These are phyloP conservation scores for Phialophora tarda DNA, from an alignment of 2,329 filamentous ascomycete genomes.

Conservation along the genomic window DNA sequence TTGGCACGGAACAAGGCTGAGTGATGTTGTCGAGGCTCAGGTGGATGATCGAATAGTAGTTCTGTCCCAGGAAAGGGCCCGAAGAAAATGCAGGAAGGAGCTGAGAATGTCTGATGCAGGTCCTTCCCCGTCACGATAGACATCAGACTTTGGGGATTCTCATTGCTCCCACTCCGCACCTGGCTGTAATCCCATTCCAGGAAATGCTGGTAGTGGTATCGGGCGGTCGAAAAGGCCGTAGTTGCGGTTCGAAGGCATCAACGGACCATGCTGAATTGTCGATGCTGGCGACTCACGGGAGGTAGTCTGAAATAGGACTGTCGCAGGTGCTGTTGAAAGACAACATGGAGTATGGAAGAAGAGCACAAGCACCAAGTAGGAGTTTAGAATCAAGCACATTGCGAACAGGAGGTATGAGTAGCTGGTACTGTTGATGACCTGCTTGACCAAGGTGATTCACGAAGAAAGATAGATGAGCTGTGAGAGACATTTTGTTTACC, in stretches of 20 bases:
- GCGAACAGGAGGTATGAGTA: neutral
- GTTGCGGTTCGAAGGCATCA: constrained; percentile 26
- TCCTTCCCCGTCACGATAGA: neutral
- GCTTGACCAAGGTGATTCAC: neutral
- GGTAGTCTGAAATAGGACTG: neutral
- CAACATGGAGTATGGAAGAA: neutral
- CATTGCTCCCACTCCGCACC: neutral
- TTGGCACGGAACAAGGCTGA: neutral
- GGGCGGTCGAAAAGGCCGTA: constrained; percentile 29
- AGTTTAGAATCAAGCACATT: neutral
- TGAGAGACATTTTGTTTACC: neutral
- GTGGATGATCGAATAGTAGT: neutral
- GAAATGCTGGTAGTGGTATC: constrained; percentile 7
- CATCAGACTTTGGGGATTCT: neutral
- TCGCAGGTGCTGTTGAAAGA: neutral
- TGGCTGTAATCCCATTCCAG: neutral
- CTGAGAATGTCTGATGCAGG: neutral
- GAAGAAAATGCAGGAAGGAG: neutral
- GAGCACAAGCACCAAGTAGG: neutral
- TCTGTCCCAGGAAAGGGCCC: neutral
- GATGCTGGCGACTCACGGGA: neutral
- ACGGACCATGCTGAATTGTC: constrained; percentile 11
- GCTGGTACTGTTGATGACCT: neutral
- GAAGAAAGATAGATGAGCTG: neutral
- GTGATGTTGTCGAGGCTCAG: neutral